A percentile compares a stretch with the other conserved stretches of the same genome.
Evolutionary conservation across 768 basidiomycete species (phyloP).

Genomic region (Gloeopeniophorella convolvens): DNA sequence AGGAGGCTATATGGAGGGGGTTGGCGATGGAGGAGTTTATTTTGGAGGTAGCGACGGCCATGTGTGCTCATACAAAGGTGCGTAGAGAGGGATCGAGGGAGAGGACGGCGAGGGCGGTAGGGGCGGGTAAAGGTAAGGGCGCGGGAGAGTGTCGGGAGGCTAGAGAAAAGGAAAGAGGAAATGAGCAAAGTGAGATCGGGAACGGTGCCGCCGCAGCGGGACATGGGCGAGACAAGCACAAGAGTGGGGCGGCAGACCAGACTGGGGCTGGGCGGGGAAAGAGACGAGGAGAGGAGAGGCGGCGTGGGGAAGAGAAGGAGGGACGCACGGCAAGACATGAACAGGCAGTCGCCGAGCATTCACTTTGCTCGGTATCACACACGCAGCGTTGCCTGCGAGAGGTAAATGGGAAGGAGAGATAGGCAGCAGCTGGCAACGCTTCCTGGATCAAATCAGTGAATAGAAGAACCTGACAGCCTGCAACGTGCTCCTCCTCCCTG

Average conservation of each 20-base stretch:
- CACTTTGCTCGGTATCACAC: too few species aligned
- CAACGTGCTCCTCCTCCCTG: too few species aligned
- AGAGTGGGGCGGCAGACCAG: background rate
- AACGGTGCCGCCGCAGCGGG: background rate
- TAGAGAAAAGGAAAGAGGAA: background rate
- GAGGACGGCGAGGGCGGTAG: conserved; percentile 11
- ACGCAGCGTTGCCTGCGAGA: too few species aligned
- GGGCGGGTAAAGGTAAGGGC: too few species aligned
- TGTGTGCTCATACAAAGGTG: conserved; percentile 27
- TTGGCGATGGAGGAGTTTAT: conserved; percentile 33
- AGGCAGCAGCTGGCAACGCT: too few species aligned
- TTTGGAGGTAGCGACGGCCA: conserved; percentile 41
- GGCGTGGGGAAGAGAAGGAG: background rate
- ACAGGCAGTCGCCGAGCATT: too few species aligned
- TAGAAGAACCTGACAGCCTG: too few species aligned
- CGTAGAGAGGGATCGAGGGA: conserved; percentile 16
- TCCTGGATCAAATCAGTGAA: too few species aligned
- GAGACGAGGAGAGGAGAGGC: background rate
- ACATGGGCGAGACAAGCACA: background rate
- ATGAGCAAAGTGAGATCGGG: background rate
- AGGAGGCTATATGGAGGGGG: conserved; percentile 39
- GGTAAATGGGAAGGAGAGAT: too few species aligned
- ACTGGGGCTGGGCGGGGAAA: background rate
- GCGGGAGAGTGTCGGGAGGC: background rate
- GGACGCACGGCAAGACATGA: too few species aligned